phyloP scores from a whole-genome alignment of 1,284 basidiomycete species.

The Ganoderma boninense region DNA sequence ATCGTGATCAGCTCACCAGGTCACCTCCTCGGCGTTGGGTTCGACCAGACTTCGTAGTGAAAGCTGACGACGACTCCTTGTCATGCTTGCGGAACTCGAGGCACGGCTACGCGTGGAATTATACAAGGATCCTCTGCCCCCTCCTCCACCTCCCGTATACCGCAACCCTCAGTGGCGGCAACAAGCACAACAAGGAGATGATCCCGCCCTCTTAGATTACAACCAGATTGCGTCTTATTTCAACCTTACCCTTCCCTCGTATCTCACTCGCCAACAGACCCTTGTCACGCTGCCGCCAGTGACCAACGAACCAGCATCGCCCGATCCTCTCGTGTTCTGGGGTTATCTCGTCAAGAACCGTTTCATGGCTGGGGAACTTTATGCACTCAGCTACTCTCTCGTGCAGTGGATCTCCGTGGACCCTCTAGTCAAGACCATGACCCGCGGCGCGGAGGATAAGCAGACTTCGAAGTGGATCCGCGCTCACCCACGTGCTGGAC shows the following conservation, averaged over 20 bases:
- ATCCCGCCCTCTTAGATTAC: conserved; percentile 18
- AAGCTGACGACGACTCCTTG: conserved; percentile 96
- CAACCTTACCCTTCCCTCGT: conserved; percentile 19
- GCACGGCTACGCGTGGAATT: conserved; percentile 82
- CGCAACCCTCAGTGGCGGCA: conserved; percentile 13
- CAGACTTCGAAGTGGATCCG: conserved; percentile 96
- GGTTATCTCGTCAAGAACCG: conserved; percentile 93
- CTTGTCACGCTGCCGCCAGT: conserved; percentile 10
- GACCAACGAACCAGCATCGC: conserved; percentile 27
- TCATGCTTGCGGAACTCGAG: conserved; percentile 94
- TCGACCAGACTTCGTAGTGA: conserved; percentile 88
- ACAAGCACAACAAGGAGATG: conserved; percentile 10
- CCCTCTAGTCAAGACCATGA: conserved; percentile 70
- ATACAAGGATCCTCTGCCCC: conserved; percentile 45
- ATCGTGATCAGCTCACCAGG: conserved; percentile 54
- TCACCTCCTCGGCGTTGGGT: conserved; percentile 67
- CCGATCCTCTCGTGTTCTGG: conserved; percentile 90
- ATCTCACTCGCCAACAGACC: conserved; percentile 18
- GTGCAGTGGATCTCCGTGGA: conserved; percentile 90
- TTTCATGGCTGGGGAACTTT: conserved; percentile 98
- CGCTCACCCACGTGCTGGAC: conserved; percentile 81
- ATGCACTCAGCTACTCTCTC: conserved; percentile 90
- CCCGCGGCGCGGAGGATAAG: conserved; percentile 93
- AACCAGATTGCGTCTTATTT: conserved; percentile 25
- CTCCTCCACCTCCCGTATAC: conserved; percentile 23